phyloP scores from a whole-genome alignment of 129 eudicot species.

The Tanacetum coccineum region DNA sequence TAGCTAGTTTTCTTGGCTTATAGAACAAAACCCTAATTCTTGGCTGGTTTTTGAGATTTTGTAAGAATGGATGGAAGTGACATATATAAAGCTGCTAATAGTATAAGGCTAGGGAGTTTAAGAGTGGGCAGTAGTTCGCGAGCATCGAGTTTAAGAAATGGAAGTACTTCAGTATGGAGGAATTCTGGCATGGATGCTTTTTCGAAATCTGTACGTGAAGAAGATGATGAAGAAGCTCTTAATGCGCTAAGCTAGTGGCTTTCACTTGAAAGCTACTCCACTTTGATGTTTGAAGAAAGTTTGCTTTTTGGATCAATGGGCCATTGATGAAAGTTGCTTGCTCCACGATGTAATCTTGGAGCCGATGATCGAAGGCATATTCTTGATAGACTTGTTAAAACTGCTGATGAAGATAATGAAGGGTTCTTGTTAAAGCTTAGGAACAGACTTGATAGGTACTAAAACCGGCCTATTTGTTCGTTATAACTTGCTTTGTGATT shows the following conservation, averaged over 20 bases:
- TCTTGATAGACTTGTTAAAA: constrained; percentile 54
- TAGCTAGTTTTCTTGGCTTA: no score
- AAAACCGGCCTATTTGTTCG: no score
- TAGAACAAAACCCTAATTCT: no score
- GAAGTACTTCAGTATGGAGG: constrained; percentile 46
- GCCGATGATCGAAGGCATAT: constrained; percentile 41
- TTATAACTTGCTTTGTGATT: no score
- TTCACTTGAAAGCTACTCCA: constrained; percentile 75
- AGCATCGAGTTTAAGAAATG: constrained; percentile 32
- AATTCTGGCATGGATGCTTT: constrained; percentile 40
- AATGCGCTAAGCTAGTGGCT: no score
- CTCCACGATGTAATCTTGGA: constrained; percentile 63
- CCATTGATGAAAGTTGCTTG: constrained; percentile 38
- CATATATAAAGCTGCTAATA: constrained; percentile 31
- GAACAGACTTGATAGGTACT: constrained; percentile 55
- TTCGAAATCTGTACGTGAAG: constrained; percentile 52
- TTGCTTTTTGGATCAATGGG: constrained; percentile 58
- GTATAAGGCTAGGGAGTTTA: constrained; percentile 24
- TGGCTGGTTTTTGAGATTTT: no score
- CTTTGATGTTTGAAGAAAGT: constrained; percentile 69
- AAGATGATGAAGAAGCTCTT: constrained; percentile 81
- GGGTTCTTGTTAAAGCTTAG: constrained; percentile 60
- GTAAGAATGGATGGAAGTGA: constrained; percentile 37
- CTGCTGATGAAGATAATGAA: constrained; percentile 69
- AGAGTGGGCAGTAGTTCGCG: constrained; percentile 13